These are phyloP conservation scores for Aquanectria penicillioides DNA, from an alignment of 2,329 filamentous ascomycete species.

Conservation along the genomic window DNA sequence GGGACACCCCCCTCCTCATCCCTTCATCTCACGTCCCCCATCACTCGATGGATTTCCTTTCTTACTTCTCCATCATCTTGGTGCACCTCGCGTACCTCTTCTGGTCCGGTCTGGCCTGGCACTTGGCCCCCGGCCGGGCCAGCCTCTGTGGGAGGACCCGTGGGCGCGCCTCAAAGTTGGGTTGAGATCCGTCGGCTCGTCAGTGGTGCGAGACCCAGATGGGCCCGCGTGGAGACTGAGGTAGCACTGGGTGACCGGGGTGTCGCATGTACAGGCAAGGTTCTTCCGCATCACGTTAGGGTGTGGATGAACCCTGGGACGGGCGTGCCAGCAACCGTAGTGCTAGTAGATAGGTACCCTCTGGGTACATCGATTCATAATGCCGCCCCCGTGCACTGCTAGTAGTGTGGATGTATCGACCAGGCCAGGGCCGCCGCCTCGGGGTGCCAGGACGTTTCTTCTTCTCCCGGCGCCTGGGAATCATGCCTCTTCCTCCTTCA, in stretches of 20 bases:
- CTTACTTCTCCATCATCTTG: background rate
- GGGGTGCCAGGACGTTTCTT: constrained; percentile 52
- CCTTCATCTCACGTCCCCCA: background rate
- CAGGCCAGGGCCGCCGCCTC: constrained; percentile 50
- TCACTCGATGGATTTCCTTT: background rate
- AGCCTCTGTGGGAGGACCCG: constrained; percentile 42
- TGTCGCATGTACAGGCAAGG: constrained; percentile 47
- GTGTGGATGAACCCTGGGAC: constrained; percentile 21
- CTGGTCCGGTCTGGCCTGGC: constrained; percentile 23
- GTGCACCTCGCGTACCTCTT: constrained; percentile 18
- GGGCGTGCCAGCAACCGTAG: constrained; percentile 15
- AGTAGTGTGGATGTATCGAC: constrained; percentile 47
- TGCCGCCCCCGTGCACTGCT: constrained; percentile 49
- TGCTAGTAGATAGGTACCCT: constrained; percentile 42
- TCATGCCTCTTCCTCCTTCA: constrained; percentile 49
- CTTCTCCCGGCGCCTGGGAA: constrained; percentile 49
- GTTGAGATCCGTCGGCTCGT: constrained; percentile 52
- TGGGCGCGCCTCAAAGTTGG: constrained; percentile 48
- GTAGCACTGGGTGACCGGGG: constrained; percentile 46
- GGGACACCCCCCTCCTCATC: background rate
- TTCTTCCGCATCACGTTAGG: constrained; percentile 30
- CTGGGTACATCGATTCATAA: constrained; percentile 41
- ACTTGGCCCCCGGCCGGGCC: constrained; percentile 27
- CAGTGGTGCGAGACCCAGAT: constrained; percentile 52
- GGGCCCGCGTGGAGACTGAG: constrained; percentile 49